These are phyloP conservation scores for Alternaria burnsii DNA, from an alignment of 2,329 filamentous ascomycete genomes.

Conservation along the genomic window DNA sequence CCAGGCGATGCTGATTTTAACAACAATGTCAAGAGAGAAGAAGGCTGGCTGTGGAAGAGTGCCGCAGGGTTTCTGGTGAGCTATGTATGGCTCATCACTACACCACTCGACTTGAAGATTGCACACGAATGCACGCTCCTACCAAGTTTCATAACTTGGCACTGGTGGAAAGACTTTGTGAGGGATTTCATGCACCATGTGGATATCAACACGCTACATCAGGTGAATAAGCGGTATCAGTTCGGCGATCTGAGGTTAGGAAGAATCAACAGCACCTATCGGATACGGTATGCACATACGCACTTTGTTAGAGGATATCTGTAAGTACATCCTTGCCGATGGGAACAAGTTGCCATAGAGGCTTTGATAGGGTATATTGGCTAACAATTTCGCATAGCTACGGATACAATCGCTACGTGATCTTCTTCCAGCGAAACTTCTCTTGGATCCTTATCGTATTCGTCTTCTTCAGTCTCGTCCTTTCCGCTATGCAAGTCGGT, in stretches of 20 bases:
- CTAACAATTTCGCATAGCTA: constrained; percentile 24
- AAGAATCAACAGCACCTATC: constrained; percentile 49
- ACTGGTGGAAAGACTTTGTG: constrained; percentile 47
- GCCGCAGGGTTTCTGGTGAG: constrained; percentile 46
- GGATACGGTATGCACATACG: constrained; percentile 40
- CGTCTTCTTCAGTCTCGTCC: constrained; percentile 48
- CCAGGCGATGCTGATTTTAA: constrained; percentile 25
- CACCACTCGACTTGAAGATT: constrained; percentile 45
- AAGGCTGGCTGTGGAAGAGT: constrained; percentile 11
- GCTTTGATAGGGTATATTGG: no score
- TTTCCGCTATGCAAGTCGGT: constrained; percentile 52
- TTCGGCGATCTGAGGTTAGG: constrained; percentile 48
- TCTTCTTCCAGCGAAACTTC: constrained; percentile 52
- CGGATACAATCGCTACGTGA: constrained; percentile 51
- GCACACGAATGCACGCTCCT: constrained; percentile 42
- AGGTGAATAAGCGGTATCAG: constrained; percentile 49
- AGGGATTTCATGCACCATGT: constrained; percentile 33
- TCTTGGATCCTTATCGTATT: constrained; percentile 50
- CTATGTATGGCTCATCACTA: constrained; percentile 48
- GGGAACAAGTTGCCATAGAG: neutral
- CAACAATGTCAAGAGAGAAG: neutral
- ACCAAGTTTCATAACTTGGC: constrained; percentile 43
- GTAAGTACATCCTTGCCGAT: neutral
- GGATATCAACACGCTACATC: constrained; percentile 43
- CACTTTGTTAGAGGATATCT: constrained; percentile 52